Percentiles rank a stretch among this genome's conserved stretches.
phyloP scores from a whole-genome alignment of 768 basidiomycete genomes.

The Paxillus involutus region DNA sequence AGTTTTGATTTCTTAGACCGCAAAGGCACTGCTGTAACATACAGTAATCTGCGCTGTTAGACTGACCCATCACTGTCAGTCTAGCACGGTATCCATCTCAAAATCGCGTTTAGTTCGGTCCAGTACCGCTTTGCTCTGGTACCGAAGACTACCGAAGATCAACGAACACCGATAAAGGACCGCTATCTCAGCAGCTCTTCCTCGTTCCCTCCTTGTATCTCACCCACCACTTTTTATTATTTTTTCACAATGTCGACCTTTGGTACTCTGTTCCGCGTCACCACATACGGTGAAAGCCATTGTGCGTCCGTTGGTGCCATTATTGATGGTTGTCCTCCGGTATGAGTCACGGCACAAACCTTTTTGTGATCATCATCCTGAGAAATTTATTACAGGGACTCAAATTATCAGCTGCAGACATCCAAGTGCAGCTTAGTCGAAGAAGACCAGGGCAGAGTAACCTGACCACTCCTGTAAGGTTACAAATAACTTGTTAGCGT shows the following conservation, averaged over 20 bases:
- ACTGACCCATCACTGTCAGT: not conserved
- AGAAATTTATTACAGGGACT: constrained; percentile 61
- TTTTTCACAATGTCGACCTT: constrained; percentile 81
- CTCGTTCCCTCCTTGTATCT: constrained; percentile 9
- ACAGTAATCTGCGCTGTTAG: not conserved
- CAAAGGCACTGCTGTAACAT: constrained; percentile 1
- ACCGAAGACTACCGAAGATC: not conserved
- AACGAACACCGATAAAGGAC: constrained; percentile 19
- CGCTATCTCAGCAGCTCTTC: constrained; percentile 1
- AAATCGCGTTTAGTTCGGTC: constrained; percentile 17
- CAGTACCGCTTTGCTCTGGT: constrained; percentile 22
- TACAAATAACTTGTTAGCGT: not conserved
- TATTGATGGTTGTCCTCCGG: constrained; percentile 96
- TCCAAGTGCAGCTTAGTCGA: constrained; percentile 89
- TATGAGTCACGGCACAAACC: constrained; percentile 37
- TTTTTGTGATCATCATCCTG: constrained; percentile 7
- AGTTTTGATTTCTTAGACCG: not conserved
- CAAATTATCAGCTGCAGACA: constrained; percentile 73
- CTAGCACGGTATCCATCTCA: not conserved
- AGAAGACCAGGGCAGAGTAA: constrained; percentile 95
- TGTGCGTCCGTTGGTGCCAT: constrained; percentile 97
- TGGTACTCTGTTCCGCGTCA: constrained; percentile 88
- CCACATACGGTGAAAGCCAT: constrained; percentile 97
- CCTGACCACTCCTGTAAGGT: constrained; percentile 88
- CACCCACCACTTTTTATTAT: constrained; percentile 5